Evolutionary conservation across 768 basidiomycete genomes (phyloP), one percentile per base, ranked within the genome.

Genomic region (Mycena pura): DNA sequence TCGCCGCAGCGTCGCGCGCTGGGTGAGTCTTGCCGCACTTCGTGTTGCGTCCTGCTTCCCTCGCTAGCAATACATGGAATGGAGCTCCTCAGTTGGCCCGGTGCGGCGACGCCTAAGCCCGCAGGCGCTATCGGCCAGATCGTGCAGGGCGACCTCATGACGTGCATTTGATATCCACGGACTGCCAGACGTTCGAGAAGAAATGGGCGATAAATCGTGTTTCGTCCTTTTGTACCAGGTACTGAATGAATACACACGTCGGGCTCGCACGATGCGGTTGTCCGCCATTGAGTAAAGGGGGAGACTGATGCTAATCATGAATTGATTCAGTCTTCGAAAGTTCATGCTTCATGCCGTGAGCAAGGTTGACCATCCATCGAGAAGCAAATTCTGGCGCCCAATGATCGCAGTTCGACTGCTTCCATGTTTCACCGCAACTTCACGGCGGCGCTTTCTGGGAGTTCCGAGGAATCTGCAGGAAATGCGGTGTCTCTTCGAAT

Each of bases 151-250:
- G 63, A 56, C 15, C 63, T 66, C 38, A 34, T 43, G 14, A 62
- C 8, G 67, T 65, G 36, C 62, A 70, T 48, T 66, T 63, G 34
- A 68, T 70, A 11, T 65, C 67, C 19, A 62, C 53, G 44, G 70
- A 71, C 43, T 73, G 72, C 57, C 72, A 70, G 2, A 70, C 68
- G 22, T 72, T 65, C 48, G 72, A 73, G 65, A 73, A 73, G 62
- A n/a, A 73, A 73, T 56, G 72, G 70, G 5, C 72, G 72, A 70
- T 48, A 22, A 15, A 46, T 41, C 9, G 24, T 48, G 19, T 41
- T 7, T 54, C 40, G 3, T 32, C 29, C 36, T 44, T 21, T 25
- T 11, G 14, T 31, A 31, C 2, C 24, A n/a, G 45, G 29, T 39
- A 21, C 9, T 47, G 10, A 57, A 11, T 15, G 22, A n/a, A n/a